These are phyloP conservation scores for Bipolaris bicolor DNA, from an alignment of 2,329 filamentous ascomycete genomes.

Conservation along the genomic window DNA sequence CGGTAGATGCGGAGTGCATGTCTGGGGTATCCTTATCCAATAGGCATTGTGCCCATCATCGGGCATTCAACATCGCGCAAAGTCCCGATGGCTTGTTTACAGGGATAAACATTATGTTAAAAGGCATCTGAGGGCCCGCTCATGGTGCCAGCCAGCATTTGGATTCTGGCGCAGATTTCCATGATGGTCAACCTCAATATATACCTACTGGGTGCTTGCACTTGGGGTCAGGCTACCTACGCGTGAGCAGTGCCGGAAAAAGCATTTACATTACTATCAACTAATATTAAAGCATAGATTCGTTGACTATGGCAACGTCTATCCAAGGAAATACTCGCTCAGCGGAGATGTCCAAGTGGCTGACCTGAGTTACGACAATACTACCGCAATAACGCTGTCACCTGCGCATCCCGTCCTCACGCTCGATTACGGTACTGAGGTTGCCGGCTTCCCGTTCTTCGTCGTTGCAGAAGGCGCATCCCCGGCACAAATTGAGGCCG, in stretches of 20 bases:
- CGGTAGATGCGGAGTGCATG: background rate
- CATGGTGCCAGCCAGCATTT: background rate
- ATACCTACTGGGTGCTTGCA: background rate
- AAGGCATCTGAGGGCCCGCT: background rate
- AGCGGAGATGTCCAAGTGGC: background rate
- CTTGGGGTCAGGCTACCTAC: background rate
- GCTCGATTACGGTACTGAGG: conserved; percentile 26
- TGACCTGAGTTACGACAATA: background rate
- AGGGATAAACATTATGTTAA: background rate
- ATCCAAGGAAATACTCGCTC: background rate
- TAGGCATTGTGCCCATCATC: background rate
- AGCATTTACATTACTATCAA: background rate
- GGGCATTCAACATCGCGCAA: background rate
- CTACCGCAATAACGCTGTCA: conserved; percentile 5
- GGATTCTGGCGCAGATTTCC: background rate
- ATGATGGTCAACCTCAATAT: background rate
- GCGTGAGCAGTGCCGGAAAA: background rate
- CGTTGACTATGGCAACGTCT: conserved; percentile 6
- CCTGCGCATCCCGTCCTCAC: conserved; percentile 9
- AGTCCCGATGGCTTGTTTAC: background rate
- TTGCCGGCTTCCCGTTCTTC: conserved; percentile 26
- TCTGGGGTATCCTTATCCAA: background rate
- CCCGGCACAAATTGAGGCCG: conserved; percentile 2
- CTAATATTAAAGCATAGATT: background rate
- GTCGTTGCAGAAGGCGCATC: background rate